A percentile compares a stretch with the other conserved stretches of the same genome.
phyloP scores from a whole-genome alignment of 75 land plant species.

The Cryptomeria japonica region DNA sequence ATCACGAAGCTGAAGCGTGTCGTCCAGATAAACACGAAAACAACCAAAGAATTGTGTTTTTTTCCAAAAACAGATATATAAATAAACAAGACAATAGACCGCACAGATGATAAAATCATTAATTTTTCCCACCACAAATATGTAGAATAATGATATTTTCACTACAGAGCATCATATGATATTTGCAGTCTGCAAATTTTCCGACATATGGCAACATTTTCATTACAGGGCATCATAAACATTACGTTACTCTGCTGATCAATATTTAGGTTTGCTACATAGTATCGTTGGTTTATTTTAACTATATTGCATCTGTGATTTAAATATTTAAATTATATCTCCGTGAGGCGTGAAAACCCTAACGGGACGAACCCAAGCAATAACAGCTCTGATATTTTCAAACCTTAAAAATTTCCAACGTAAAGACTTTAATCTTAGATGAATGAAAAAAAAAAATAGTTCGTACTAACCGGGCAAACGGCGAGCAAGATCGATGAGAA shows the following conservation, averaged over 20 bases:
- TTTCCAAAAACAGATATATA: no score
- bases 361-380: not conserved
- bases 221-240: not conserved
- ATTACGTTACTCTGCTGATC: not conserved
- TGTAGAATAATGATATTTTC: not conserved
- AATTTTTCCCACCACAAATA: not conserved
- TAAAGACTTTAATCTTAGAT: not conserved
- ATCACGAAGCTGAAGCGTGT: no score
- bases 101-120: not conserved
- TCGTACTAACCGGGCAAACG: conserved; percentile 68
- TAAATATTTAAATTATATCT: not conserved
- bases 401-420: not conserved
- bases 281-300: not conserved
- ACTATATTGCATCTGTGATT: not conserved
- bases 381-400: not conserved
- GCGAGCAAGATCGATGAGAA: conserved; percentile 39
- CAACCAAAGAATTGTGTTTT: no score
- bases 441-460: not conserved
- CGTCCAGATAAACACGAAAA: no score
- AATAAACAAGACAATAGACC: no score
- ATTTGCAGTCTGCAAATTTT: not conserved
- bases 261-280: not conserved
- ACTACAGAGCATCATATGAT: not conserved
- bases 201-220: not conserved
- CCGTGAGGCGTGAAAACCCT: not conserved